phyloP scores from a whole-genome alignment of 1,139 yeast genomes.

The Taiozyma sp. region DNA sequence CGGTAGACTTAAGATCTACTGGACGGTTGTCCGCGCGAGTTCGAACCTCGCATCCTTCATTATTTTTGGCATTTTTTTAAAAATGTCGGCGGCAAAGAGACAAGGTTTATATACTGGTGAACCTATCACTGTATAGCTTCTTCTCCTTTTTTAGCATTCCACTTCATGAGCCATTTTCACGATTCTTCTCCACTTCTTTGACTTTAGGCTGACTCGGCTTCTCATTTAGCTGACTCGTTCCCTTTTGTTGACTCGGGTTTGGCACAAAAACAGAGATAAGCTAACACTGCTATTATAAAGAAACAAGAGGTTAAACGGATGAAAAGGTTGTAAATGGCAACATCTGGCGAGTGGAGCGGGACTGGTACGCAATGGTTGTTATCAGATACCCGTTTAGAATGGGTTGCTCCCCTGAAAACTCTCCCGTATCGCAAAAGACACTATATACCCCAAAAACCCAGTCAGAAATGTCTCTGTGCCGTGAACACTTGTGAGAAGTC shows the following conservation, averaged over 20 bases:
- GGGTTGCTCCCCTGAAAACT: background rate
- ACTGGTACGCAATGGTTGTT: background rate
- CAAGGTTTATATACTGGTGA: background rate
- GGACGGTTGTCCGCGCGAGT: constrained; percentile 59
- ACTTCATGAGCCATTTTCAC: too few species aligned
- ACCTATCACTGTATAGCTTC: too few species aligned
- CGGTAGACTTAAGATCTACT: constrained; percentile 22
- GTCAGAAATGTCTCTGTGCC: background rate
- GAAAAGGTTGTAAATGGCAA: background rate
- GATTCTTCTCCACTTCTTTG: too few species aligned
- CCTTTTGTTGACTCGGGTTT: background rate
- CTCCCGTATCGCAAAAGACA: background rate
- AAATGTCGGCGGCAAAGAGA: background rate
- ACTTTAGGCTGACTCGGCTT: too few species aligned
- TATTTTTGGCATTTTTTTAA: constrained; percentile 25
- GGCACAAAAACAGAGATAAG: background rate
- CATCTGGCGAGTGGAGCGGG: background rate
- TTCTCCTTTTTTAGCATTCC: background rate
- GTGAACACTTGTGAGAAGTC: background rate
- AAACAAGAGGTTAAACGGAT: background rate
- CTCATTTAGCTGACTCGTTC: background rate
- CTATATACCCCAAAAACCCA: background rate
- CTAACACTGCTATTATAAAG: background rate
- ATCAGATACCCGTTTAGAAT: background rate
- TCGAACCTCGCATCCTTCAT: constrained; percentile 76